These are phyloP conservation scores for Plasmodium fragile DNA, from an alignment of 169 alveolate genomes.

Conservation along the genomic window DNA sequence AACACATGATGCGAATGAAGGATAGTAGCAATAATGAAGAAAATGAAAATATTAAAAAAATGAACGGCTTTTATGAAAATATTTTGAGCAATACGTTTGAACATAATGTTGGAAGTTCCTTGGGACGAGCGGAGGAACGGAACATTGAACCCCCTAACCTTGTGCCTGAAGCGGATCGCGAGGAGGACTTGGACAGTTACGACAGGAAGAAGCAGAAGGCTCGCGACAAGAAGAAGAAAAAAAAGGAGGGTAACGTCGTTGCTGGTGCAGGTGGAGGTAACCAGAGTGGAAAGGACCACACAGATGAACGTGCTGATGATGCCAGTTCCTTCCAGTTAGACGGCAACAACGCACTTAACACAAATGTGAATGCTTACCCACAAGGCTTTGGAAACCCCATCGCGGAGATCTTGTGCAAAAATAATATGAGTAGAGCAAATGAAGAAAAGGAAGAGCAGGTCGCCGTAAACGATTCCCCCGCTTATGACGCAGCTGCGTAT, in stretches of 20 bases:
- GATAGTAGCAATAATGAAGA: not conserved
- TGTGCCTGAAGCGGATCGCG: not conserved
- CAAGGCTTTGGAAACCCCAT: conserved; percentile 13
- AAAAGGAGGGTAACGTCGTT: not conserved
- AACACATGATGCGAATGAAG: conserved; percentile 6
- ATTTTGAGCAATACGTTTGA: not conserved
- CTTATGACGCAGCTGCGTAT: not conserved
- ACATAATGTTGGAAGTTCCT: not conserved
- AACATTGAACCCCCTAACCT: not conserved
- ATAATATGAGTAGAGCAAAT: conserved; percentile 3
- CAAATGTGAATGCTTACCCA: not conserved
- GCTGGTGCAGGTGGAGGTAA: not conserved
- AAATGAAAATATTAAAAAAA: not conserved
- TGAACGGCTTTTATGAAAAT: not conserved
- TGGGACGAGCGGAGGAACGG: not conserved
- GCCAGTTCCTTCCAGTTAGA: not conserved
- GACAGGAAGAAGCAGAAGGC: conserved; percentile 13
- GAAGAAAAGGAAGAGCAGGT: conserved; percentile 8
- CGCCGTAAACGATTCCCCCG: not conserved
- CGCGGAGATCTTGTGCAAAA: conserved; percentile 23
- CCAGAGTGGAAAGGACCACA: not conserved
- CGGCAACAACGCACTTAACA: not conserved
- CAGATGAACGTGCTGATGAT: not conserved
- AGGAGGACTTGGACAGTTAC: not conserved
- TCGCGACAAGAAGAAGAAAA: not conserved